Evolutionary conservation across 2,329 filamentous ascomycete genomes (phyloP), one percentile per base, ranked within the genome.

Genomic region (Botrytis aclada): DNA sequence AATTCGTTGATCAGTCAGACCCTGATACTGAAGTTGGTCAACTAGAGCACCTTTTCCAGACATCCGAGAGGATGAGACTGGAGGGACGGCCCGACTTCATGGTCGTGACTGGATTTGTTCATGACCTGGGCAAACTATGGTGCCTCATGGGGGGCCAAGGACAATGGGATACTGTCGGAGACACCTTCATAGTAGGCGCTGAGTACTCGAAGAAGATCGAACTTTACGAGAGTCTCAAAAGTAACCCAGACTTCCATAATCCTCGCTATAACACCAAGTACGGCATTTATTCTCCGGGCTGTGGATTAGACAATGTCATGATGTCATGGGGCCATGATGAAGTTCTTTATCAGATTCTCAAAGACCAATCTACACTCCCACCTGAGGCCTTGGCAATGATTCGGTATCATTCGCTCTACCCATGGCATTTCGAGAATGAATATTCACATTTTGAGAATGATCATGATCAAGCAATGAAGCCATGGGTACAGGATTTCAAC

Each of bases 151-250:
- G 89, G 74, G 93, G 92, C n/a, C 85, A 91, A 79, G 94, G 94
- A 69, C 94, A 97, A 84, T 97, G 94, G 94, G 94, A 97, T 80
- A 94, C 97, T 4, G 94, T 97, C 39, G 94, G 94, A 73, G 92
- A 95, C 82, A 94, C 92, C 0, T 94, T 95, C 83, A 91, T 92
- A 63, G 91, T 94, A 60, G 92, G 92, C 78, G 93, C 91, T 81
- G 88, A 87, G 75, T 94, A 93, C 80, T 91, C 93, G 80, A 84
- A 90, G 74, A 85, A 87, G 77, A 95, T 95, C 84, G 92, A 97
- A 84, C 94, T 95, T 83, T 90, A 92, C 0, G 89, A 91, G 71
- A 93, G 91, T 37, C 97, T 97, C 83, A 84, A 82, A 74, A 86
- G 84, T 71, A 97, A 97, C 84, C 92, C 93, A 0, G 94, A 97